phyloP scores from a whole-genome alignment of 2,329 filamentous ascomycete species.

The Aspergillus sp. region DNA sequence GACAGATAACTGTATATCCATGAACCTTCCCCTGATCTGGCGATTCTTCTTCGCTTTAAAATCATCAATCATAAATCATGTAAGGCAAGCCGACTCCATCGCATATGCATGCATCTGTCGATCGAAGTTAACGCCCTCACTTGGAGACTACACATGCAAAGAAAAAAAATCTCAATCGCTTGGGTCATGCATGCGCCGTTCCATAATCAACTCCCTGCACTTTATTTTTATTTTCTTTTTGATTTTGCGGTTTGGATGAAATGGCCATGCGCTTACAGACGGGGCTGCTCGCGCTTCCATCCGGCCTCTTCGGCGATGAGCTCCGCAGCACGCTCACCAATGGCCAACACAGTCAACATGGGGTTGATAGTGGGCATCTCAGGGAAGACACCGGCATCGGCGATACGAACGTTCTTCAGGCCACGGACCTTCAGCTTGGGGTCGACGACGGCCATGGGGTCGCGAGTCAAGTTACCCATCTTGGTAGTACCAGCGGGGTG shows the following conservation, averaged over 20 bases:
- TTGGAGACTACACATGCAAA: neutral
- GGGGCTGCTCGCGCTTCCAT: constrained; percentile 60
- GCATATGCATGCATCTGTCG: neutral
- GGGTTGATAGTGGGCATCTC: constrained; percentile 86
- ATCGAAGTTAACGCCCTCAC: neutral
- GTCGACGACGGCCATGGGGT: constrained; percentile 79
- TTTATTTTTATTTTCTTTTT: neutral
- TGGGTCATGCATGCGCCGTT: constrained; percentile 1
- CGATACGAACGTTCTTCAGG: constrained; percentile 73
- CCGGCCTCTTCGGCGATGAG: constrained; percentile 74
- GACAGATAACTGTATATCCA: neutral
- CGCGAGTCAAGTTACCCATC: constrained; percentile 74
- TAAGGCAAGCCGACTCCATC: neutral
- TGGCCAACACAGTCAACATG: constrained; percentile 83
- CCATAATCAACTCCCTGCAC: neutral
- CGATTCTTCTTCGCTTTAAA: neutral
- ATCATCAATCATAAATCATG: constrained; percentile 20
- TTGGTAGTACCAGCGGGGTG: constrained; percentile 87
- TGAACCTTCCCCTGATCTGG: neutral
- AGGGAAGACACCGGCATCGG: constrained; percentile 85
- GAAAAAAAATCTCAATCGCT: neutral
- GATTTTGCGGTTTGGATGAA: neutral
- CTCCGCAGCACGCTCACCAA: constrained; percentile 83
- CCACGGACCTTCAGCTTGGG: constrained; percentile 70
- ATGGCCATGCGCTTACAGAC: constrained; percentile 23